Conservation (phyloP, 2,329 filamentous ascomycete genomes). For the Botrytis deweyae region DNA sequence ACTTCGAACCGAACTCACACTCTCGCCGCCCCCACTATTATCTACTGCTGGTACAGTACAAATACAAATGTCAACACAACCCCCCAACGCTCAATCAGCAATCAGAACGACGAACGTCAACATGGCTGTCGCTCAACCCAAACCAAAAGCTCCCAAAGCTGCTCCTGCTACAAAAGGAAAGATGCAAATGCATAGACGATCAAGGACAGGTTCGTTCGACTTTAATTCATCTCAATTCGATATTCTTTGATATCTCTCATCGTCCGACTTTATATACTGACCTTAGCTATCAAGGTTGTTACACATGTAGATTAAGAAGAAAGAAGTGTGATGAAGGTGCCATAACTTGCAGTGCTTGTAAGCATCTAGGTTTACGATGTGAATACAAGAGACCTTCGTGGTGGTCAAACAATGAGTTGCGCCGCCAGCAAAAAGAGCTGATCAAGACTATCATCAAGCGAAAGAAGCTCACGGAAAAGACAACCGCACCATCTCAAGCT, state of each 20-base stretch:
- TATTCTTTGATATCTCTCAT: conserved; percentile 43
- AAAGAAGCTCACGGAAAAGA: conserved; percentile 91
- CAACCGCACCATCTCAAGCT: conserved; percentile 51
- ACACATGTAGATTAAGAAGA: conserved; percentile 64
- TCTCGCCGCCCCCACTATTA: conserved; percentile 32
- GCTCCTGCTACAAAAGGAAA: conserved; percentile 63
- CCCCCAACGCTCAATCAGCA: conserved; percentile 55
- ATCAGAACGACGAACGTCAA: conserved; percentile 38
- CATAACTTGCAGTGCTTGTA: conserved; percentile 64
- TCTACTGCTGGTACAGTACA: conserved; percentile 38
- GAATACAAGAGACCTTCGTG: conserved; percentile 96
- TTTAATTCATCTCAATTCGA: conserved; percentile 44
- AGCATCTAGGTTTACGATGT: conserved; percentile 74
- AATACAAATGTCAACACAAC: conserved; percentile 61
- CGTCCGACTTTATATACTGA: conserved; percentile 49
- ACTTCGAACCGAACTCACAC: conserved; percentile 20
- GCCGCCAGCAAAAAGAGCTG: conserved; percentile 83
- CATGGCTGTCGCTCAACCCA: conserved; percentile 62
- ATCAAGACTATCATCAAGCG: conserved; percentile 98
- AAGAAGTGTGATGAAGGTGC: conserved; percentile 69
- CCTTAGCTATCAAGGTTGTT: conserved; percentile 53
- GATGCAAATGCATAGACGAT: conserved; percentile 88
- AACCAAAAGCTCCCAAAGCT: conserved; percentile 58
- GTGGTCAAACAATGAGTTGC: conserved; percentile 92
- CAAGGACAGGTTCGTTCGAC: conserved; percentile 77